Base-by-base conservation (phyloP, 2,329 filamentous ascomycete species). In the Elsinoe arachidis region DNA sequence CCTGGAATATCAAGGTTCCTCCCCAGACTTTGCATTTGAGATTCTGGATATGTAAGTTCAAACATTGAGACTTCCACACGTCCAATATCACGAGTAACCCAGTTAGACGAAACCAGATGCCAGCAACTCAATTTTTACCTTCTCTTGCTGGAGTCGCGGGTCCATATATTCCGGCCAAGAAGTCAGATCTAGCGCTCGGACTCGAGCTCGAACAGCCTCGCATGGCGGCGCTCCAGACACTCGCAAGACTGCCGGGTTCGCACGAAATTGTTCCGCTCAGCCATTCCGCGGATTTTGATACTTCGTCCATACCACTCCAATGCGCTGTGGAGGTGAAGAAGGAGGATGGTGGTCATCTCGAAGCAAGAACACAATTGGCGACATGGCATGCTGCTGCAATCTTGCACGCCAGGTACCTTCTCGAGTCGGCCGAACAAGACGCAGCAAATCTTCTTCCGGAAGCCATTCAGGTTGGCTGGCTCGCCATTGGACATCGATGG, bases 341-440 rank as follows among this genome's bases (percentile, higher is more conserved):
- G 33, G 47, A 53, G 17, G 47, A 38, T 17, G 47, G 34, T 14
- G 47, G 34, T 12, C 17, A 35, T 11, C 47, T 53, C 33, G 47
- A 37, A 38, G 47, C 26, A 34, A 53, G 33, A 53, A 35, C 23
- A 14, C 47, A 53, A 30, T 17, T 53, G 14, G 30, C 33, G n/a
- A 53, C 26, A 34, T 53, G 47, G 47, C 47, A 53, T 53, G 47
- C 47, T 35, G 17, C 30, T 34, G 47, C 30, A 37, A 35, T 53
- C 14, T 5, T 53, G 47, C 47, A 53, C 17, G 14, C 33, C 12
- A 10, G 33, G 11, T 21, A 34, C 17, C 30, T 53, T 14, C 47
- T 35, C 9, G 30, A 21, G 2, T 21, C 15, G 15, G 47, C 23
- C 47, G 30, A 21, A 6, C 15, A 17, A 21, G 17, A 35, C 7